These are phyloP conservation scores for Penicillium soppii DNA, from an alignment of 495 filamentous ascomycete genomes.

Conservation along the genomic window DNA sequence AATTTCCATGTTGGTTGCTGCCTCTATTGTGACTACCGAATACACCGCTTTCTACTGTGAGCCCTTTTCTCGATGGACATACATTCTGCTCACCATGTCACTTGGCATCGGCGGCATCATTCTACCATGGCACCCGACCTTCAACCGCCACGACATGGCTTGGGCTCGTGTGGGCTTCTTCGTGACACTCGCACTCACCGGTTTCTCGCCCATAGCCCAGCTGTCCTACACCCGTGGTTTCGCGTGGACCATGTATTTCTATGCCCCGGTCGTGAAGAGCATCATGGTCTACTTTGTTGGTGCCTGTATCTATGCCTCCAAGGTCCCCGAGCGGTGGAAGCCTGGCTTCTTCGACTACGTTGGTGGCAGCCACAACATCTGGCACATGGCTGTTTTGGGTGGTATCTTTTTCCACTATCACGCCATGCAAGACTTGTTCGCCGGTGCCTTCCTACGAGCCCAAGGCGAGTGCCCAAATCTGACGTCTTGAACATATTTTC, in stretches of 20 bases:
- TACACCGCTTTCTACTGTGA: conserved; percentile 99
- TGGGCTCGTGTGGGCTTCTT: conserved; percentile 94
- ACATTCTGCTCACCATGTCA: conserved; percentile 77
- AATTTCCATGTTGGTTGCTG: conserved; percentile 92
- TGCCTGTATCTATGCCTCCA: conserved; percentile 86
- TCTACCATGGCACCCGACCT: conserved; percentile 92
- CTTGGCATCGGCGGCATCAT: conserved; percentile 88
- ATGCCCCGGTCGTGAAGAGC: conserved; percentile 84
- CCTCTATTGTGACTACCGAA: conserved; percentile 97
- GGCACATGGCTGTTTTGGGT: conserved; percentile 92
- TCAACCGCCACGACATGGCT: conserved; percentile 89
- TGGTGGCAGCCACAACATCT: conserved; percentile 93
- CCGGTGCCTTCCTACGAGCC: conserved; percentile 75
- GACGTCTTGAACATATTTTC: conserved; percentile 13
- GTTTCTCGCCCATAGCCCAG: conserved; percentile 85
- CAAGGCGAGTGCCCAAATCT: conserved; percentile 51
- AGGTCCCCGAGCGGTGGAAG: conserved; percentile 89
- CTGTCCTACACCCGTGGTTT: conserved; percentile 74
- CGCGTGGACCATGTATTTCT: conserved; percentile 77
- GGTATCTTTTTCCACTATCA: conserved; percentile 97
- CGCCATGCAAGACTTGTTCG: conserved; percentile 95
- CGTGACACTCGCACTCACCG: conserved; percentile 81
- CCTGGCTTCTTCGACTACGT: conserved; percentile 93
- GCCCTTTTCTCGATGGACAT: conserved; percentile 79
- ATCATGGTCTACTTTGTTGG: conserved; percentile 82